Conservation (phyloP, 1,284 basidiomycete genomes). For the Puccinia brachypodii region DNA sequence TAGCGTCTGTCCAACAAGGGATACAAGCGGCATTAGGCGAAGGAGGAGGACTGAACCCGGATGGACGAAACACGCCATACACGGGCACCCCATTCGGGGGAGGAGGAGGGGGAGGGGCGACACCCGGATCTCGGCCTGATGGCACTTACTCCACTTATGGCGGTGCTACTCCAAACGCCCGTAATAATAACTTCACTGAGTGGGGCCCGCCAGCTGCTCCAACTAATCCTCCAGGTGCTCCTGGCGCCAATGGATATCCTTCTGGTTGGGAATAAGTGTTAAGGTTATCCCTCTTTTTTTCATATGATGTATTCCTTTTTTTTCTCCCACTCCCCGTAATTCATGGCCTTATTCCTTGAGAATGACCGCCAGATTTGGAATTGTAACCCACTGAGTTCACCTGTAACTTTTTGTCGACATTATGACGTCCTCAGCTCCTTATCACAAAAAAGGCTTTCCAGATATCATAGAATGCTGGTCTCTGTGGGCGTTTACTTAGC, state of each 20-base stretch:
- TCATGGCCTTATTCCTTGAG: neutral
- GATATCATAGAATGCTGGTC: no score
- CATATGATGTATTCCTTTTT: neutral
- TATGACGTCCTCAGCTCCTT: no score
- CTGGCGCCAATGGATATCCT: constrained; percentile 24
- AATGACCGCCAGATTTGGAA: no score
- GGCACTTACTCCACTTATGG: constrained; percentile 36
- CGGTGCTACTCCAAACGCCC: constrained; percentile 38
- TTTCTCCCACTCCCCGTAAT: neutral
- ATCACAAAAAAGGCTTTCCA: no score
- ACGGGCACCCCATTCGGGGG: constrained; percentile 47
- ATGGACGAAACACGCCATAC: constrained; percentile 48
- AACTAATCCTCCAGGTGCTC: constrained; percentile 12
- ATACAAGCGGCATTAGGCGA: constrained; percentile 42
- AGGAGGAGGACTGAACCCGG: constrained; percentile 40
- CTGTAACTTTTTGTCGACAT: no score
- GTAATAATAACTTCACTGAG: constrained; percentile 20
- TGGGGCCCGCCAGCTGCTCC: constrained; percentile 47
- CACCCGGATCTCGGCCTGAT: constrained; percentile 41
- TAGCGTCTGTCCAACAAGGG: constrained; percentile 46
- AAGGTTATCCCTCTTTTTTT: neutral
- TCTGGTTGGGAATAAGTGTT: constrained; percentile 2
- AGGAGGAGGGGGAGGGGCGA: constrained; percentile 31
- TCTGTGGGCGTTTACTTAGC: no score
- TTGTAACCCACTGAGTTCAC: no score